These are phyloP conservation scores for Ajuga reptans DNA, from an alignment of 305 asterid genomes.

Conservation along the genomic window DNA sequence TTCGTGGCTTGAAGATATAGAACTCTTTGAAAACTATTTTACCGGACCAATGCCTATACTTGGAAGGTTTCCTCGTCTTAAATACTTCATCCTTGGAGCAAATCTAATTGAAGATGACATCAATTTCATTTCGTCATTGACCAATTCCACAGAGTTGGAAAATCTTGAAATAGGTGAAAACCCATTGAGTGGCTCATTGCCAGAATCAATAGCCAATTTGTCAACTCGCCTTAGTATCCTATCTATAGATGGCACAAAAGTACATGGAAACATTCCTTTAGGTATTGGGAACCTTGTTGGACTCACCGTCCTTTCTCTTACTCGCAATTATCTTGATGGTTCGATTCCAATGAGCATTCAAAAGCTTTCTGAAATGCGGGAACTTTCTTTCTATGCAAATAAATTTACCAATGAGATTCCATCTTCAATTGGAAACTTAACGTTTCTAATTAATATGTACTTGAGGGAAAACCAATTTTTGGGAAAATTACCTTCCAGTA, in stretches of 20 bases:
- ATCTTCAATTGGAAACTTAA: neutral
- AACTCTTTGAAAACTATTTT: too few relatives aligned
- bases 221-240: neutral
- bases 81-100: neutral
- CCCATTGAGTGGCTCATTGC: neutral
- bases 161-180: neutral
- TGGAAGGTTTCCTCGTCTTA: neutral
- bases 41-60: neutral
- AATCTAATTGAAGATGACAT: neutral
- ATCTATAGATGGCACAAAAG: neutral
- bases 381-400: neutral
- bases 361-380: neutral
- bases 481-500: neutral
- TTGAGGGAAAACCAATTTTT: neutral
- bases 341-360: neutral
- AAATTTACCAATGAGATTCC: neutral
- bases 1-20: neutral
- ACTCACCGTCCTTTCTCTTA: neutral
- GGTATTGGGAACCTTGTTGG: neutral
- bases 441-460: neutral
- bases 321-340: neutral
- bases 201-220: neutral
- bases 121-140: neutral
- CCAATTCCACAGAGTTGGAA: neutral
- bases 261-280: neutral